These are phyloP conservation scores for Talaromyces nanjingensis DNA, from an alignment of 495 filamentous ascomycete species.

Conservation along the genomic window DNA sequence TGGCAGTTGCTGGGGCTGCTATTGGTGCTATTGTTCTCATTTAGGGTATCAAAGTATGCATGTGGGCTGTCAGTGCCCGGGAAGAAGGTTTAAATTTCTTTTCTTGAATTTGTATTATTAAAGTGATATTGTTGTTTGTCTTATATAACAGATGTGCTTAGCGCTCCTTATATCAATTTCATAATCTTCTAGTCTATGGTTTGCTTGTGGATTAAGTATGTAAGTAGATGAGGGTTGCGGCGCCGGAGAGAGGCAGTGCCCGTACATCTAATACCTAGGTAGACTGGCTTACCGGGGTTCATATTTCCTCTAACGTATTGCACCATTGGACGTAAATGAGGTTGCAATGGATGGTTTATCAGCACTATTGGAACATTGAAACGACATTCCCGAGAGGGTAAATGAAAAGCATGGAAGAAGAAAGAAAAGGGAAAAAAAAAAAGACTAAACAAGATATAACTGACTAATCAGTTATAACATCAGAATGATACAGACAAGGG, in stretches of 20 bases:
- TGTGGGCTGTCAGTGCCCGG: not conserved
- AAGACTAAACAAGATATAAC: not conserved
- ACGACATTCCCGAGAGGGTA: not conserved
- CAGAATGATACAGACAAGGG: not conserved
- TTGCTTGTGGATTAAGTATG: not conserved
- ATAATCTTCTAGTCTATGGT: not conserved
- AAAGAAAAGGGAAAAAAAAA: not conserved
- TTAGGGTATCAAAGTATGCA: not conserved
- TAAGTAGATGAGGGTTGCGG: not conserved
- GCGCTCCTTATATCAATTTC: not conserved
- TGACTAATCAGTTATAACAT: not conserved
- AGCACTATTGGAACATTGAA: not conserved
- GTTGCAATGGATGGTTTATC: not conserved
- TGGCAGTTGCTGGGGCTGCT: constrained; percentile 24
- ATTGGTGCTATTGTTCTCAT: constrained; percentile 19
- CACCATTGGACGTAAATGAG: not conserved
- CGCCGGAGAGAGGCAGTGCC: not conserved
- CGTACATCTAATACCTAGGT: not conserved
- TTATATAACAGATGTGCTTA: not conserved
- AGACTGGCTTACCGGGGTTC: not conserved
- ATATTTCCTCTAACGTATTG: not conserved
- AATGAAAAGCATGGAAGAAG: not conserved
- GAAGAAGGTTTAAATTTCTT: not conserved
- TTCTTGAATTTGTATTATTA: not conserved
- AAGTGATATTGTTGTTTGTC: not conserved